Evolutionary conservation across 2,329 filamentous ascomycete genomes (phyloP).

Genomic region (Colletotrichum acutatum): DNA sequence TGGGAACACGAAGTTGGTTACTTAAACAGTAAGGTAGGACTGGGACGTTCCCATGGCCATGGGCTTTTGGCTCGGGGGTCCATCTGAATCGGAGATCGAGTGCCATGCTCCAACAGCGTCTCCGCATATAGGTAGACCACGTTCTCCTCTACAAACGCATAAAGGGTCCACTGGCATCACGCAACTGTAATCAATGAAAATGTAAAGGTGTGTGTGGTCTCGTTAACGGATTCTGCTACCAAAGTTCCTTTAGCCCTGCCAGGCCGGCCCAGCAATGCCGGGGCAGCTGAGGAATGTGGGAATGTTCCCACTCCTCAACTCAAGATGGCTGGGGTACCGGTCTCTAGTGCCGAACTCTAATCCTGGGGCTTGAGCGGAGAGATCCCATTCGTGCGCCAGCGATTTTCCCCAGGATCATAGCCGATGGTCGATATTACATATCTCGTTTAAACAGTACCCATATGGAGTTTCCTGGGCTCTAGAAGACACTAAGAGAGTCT

Average conservation of each 20-base stretch:
- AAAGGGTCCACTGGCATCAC: neutral
- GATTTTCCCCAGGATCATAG: slow-evolving; percentile 1
- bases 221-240: neutral
- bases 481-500: neutral
- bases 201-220: neutral
- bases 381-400: slow-evolving; percentile 23
- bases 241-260: neutral
- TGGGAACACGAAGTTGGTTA: neutral
- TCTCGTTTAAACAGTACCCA: neutral
- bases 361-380: neutral
- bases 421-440: neutral
- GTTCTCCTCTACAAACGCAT: neutral
- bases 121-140: neutral
- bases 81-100: neutral
- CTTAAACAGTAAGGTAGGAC: neutral
- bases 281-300: neutral
- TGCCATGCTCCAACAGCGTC: neutral
- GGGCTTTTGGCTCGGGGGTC: neutral
- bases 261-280: neutral
- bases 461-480: neutral
- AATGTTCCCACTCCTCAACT: neutral
- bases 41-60: neutral
- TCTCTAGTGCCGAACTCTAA: slow-evolving; percentile 15
- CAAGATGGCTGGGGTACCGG: slow-evolving; percentile 5
- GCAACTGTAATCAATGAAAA: neutral